These are phyloP conservation scores for cucumber (Cucumis sativus) DNA, from an alignment of 306 rosid species.

Conservation along the genomic window Cucumber_9930_V3 NC_026660.2:5097501-5098000, in stretches of 20 bases:
- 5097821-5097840: background rate
- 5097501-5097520: background rate
- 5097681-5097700: background rate
- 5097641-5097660: constrained; percentile 1
- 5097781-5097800: too few relatives aligned
- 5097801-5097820: background rate
- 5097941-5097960: background rate
- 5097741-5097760: background rate
- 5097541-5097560: background rate
- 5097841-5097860: background rate
- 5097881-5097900: constrained; percentile 4
- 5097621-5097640: background rate
- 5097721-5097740: background rate
- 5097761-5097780: background rate
- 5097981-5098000: background rate
- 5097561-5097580: background rate
- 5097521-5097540: background rate
- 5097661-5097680: constrained; percentile 1
- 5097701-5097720: background rate
- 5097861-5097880: background rate
- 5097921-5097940: background rate
- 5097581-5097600: too few relatives aligned
- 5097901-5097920: background rate
- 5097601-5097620: background rate
- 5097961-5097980: background rate